Evolutionary conservation across 352 stramenopile species (phyloP).

Genomic region (Pythium oligandrum): DNA sequence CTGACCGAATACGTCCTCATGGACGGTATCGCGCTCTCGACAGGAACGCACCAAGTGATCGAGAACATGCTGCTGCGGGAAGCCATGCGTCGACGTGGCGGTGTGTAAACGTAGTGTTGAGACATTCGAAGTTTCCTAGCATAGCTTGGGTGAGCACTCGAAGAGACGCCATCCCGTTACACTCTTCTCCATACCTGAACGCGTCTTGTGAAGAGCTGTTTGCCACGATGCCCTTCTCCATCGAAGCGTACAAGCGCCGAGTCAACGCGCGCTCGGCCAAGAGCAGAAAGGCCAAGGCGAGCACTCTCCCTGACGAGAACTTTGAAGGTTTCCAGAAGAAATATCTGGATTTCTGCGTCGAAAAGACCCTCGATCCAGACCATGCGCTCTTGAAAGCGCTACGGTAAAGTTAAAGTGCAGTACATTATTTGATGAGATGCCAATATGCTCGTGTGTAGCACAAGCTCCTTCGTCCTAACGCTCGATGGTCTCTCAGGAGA

Average conservation of each 20-base stretch:
- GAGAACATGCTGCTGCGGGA: no score
- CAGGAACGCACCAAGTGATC: no score
- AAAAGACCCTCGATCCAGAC: slow-evolving; percentile 47
- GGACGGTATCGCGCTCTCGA: no score
- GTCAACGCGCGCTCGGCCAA: slow-evolving; percentile 24
- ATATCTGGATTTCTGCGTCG: slow-evolving; percentile 55
- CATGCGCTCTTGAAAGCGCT: slow-evolving; percentile 37
- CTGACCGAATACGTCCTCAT: no score
- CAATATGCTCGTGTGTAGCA: slow-evolving; percentile 3
- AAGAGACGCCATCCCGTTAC: no score
- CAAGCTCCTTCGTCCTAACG: slow-evolving; percentile 25
- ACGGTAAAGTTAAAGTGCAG: slow-evolving; percentile 10
- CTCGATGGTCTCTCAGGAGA: slow-evolving; percentile 45
- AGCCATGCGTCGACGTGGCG: no score
- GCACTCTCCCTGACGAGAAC: slow-evolving; percentile 4
- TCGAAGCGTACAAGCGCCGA: slow-evolving; percentile 55
- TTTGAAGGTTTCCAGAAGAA: slow-evolving; percentile 29
- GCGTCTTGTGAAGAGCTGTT: no score
- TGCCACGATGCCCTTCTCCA: slow-evolving; percentile 31
- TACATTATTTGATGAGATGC: slow-evolving; percentile 5
- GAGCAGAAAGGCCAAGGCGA: not conserved
- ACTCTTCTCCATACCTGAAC: no score
- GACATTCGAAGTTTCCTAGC: no score
- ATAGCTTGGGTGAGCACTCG: no score
- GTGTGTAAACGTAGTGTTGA: no score